These are phyloP conservation scores for Usnea hakonensis DNA, from an alignment of 495 filamentous ascomycete species.

Conservation along the genomic window DNA sequence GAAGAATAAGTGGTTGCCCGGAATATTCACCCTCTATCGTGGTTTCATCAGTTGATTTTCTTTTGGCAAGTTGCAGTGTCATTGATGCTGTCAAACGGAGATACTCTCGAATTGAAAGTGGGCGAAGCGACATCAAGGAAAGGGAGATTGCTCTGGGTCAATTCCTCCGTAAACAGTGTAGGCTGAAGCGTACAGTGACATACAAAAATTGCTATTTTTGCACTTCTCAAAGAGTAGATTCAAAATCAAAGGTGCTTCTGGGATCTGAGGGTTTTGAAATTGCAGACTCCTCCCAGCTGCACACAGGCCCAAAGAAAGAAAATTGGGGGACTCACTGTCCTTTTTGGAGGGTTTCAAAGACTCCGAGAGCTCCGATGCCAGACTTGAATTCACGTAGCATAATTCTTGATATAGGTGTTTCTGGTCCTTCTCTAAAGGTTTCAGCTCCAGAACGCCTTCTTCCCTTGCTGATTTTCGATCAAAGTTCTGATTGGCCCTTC, in stretches of 20 bases:
- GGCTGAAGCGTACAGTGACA: too few species aligned
- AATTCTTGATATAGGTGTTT: not conserved
- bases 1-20: not conserved
- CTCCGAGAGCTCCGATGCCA: not conserved
- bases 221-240: too few species aligned
- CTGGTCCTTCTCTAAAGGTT: not conserved
- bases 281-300: too few species aligned
- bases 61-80: too few species aligned
- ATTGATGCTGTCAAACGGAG: not conserved
- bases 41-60: not conserved
- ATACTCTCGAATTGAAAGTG: too few species aligned
- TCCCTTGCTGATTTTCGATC: not conserved
- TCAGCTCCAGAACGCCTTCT: not conserved
- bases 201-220: too few species aligned
- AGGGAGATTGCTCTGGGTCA: too few species aligned
- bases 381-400: not conserved
- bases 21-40: not conserved
- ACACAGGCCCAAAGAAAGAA: too few species aligned
- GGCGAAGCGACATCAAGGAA: too few species aligned
- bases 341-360: not conserved
- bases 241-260: too few species aligned
- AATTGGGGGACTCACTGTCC: not conserved
- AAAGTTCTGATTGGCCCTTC: constrained; percentile 2
- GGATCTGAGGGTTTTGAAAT: too few species aligned
- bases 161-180: too few species aligned